These are phyloP conservation scores for Cyberlindnera meyerae DNA, from an alignment of 805 yeast species.

Conservation along the genomic window DNA sequence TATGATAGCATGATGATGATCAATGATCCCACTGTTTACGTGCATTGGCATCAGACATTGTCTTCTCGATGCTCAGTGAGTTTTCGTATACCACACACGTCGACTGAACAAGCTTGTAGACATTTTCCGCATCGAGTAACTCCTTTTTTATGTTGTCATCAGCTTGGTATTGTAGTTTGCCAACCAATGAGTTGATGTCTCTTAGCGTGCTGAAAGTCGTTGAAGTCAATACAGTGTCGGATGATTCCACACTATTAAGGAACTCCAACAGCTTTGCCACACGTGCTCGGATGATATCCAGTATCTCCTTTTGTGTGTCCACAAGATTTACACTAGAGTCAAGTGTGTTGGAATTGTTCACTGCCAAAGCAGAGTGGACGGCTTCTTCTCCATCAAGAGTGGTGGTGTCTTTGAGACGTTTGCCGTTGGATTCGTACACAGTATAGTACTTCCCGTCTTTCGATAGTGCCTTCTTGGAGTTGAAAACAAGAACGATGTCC, in stretches of 20 bases:
- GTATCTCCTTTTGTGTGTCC: conserved; percentile 8
- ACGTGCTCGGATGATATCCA: conserved; percentile 6
- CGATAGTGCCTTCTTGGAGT: conserved; percentile 4
- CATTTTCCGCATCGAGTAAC: conserved; percentile 21
- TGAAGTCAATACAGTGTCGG: no score
- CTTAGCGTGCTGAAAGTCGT: conserved; percentile 13
- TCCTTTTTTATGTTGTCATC: conserved; percentile 12
- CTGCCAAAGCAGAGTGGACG: conserved; percentile 8
- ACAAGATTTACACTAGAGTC: conserved; percentile 8
- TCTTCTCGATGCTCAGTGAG: conserved; percentile 6
- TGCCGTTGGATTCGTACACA: conserved; percentile 3
- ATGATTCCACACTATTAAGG: background rate
- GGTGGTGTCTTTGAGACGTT: conserved; percentile 4
- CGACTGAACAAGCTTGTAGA: conserved; percentile 17
- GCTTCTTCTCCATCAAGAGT: conserved; percentile 11
- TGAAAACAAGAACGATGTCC: conserved; percentile 6
- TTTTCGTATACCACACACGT: conserved; percentile 19
- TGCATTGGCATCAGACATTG: background rate
- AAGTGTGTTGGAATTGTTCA: conserved; percentile 7
- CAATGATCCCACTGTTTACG: background rate
- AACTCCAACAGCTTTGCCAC: conserved; percentile 1
- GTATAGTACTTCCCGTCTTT: conserved; percentile 13
- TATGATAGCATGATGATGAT: conserved; percentile 31
- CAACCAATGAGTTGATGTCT: conserved; percentile 17
- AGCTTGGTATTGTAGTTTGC: conserved; percentile 19